Base-by-base conservation (phyloP, 2,329 filamentous ascomycete genomes). In the Trichoderma brevicompactum region DNA sequence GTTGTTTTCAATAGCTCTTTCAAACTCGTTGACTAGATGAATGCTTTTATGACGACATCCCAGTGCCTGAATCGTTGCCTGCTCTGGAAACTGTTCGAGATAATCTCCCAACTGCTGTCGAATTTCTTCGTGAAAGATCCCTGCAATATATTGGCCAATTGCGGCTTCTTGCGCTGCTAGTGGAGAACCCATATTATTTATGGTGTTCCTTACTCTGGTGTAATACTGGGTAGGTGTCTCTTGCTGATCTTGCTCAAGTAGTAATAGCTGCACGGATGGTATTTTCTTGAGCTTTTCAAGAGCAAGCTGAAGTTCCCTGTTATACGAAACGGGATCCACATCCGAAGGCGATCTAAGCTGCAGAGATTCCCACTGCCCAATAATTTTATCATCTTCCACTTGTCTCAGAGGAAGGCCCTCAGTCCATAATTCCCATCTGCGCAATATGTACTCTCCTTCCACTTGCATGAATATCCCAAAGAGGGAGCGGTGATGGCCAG, bases 21-120 rank as follows among this genome's bases (percentile, higher is more conserved):
- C 82, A 65, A 87, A 84, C 55, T 88, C 84, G 23, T 75, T 72
- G 5, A 82, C 85, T 34, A 89, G 79, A 69, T 88, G 83, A 15
- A 88, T 72, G 56, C 79, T 80, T 71, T 84, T 84, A 73, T 89
- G 87, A 41, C 77, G 78, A 62, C 79, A 79, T 2, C 80, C 78
- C 6, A 85, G 74, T 2, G 78, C 78, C 17, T 75, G 76, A 15
- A 88, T 70, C 2, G 70, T 67, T n/a, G 69, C 40, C n/a, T 60
- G 64, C 13, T 68, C 64, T 7, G 64, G 52, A n/a, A 58, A 64
- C 7, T 70, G 59, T 38, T 65, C 32, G 13, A 70, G 58, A n/a
- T 62, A 68, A 7, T 58, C 49, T 17, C 69, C 55, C 12, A 88
- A 73, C 15, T 75, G 71, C 7, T 77, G 74, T n/a, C 82, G 81